Conservation (phyloP, 345 rosid genomes). For the Murraya koenigii region DNA sequence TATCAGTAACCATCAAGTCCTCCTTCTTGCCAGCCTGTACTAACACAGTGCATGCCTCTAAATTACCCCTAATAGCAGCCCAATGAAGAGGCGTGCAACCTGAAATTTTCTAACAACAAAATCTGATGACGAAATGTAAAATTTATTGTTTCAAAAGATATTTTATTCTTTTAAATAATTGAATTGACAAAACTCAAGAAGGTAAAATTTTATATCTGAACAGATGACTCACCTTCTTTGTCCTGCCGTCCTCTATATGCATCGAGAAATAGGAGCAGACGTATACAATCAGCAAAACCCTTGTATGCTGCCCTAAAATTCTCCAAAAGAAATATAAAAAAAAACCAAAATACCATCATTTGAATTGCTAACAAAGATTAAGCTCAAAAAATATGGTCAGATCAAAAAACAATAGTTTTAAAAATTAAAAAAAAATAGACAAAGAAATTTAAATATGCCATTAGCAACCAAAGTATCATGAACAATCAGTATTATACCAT, state of each 20-base stretch:
- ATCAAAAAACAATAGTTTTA: background rate
- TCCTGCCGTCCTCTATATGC: conserved; percentile 96
- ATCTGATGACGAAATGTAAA: conserved; percentile 1
- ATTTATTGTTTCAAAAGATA: background rate
- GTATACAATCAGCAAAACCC: conserved; percentile 94
- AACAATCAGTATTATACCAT: background rate
- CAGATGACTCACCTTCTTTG: conserved; percentile 66
- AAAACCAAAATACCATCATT: background rate
- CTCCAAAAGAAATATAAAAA: conserved; percentile 30
- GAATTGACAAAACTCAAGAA: background rate
- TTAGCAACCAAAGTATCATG: background rate
- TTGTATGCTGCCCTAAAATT: conserved; percentile 96
- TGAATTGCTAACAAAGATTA: background rate
- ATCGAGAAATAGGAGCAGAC: conserved; percentile 89
- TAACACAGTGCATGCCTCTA: conserved; percentile 97
- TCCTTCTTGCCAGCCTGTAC: conserved; percentile 99
- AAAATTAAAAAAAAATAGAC: background rate
- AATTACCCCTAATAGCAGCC: conserved; percentile 98
- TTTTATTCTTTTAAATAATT: background rate
- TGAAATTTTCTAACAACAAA: conserved; percentile 26
- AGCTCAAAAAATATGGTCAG: background rate
- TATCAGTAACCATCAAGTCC: conserved; percentile 83
- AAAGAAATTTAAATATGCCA: background rate
- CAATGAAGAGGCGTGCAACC: conserved; percentile 99
- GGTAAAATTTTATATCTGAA: background rate